Conservation (phyloP, 2,329 filamentous ascomycete genomes). For the Cladosporium austrohemisphaericum region DNA sequence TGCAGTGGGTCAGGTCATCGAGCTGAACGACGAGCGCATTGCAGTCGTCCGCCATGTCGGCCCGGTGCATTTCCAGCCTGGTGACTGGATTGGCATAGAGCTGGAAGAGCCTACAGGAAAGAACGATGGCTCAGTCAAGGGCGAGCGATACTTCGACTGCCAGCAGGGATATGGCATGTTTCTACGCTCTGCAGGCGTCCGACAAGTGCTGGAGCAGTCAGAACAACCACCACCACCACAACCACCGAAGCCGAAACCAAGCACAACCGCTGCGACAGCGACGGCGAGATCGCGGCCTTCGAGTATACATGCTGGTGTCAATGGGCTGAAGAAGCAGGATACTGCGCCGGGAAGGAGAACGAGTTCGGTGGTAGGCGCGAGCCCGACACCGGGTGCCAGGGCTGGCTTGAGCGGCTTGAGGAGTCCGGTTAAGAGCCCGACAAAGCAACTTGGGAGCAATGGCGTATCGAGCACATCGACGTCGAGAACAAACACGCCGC, state of each 20-base stretch:
- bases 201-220: slow-evolving; percentile 41
- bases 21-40: slow-evolving; percentile 71
- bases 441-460: slow-evolving; percentile 60
- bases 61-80: slow-evolving; percentile 71
- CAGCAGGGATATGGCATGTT: slow-evolving; percentile 73
- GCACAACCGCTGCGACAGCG: slow-evolving; percentile 25
- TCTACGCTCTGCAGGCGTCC: slow-evolving; percentile 67
- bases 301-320: slow-evolving; percentile 33
- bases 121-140: slow-evolving; percentile 89
- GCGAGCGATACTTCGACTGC: slow-evolving; percentile 85
- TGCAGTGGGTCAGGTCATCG: slow-evolving; percentile 66
- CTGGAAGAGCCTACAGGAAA: slow-evolving; percentile 79
- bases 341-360: slow-evolving; percentile 24
- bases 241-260: slow-evolving; percentile 1
- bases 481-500: slow-evolving; percentile 63
- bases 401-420: slow-evolving; percentile 51
- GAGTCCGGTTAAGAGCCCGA: slow-evolving; percentile 76
- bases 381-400: slow-evolving; percentile 66
- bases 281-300: slow-evolving; percentile 40
- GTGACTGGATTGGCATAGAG: slow-evolving; percentile 87
- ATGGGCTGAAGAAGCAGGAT: slow-evolving; percentile 29
- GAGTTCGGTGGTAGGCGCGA: slow-evolving; percentile 56
- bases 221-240: slow-evolving; percentile 18
- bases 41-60: slow-evolving; percentile 80
- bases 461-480: slow-evolving; percentile 54